Conservation (phyloP, 768 basidiomycete species). For the Suillus ampliporus region DNA sequence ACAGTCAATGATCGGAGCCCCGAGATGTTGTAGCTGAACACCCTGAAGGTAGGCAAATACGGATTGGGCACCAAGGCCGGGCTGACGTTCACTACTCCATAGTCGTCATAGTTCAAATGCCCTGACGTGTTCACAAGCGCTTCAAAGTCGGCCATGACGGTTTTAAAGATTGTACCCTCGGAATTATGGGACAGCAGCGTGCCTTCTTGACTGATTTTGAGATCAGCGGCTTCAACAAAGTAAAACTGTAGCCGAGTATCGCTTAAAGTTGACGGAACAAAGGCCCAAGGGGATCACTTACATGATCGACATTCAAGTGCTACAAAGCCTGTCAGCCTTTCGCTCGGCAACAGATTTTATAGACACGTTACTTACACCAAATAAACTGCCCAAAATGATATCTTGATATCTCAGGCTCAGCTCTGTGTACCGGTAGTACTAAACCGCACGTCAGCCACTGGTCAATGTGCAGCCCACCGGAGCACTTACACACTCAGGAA, state of each 20-base stretch:
- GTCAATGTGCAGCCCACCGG: background rate
- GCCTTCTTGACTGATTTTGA: constrained; percentile 39
- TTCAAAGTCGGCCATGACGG: constrained; percentile 67
- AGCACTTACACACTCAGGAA: constrained; percentile 78
- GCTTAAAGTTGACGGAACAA: constrained; percentile 8
- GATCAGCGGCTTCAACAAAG: constrained; percentile 58
- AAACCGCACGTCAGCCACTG: constrained; percentile 1
- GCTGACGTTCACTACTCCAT: constrained; percentile 77
- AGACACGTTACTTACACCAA: constrained; percentile 59
- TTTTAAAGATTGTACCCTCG: constrained; percentile 38
- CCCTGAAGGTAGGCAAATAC: constrained; percentile 79
- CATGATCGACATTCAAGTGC: constrained; percentile 89
- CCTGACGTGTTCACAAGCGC: constrained; percentile 59
- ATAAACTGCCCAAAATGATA: constrained; percentile 86
- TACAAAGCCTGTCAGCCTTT: constrained; percentile 33
- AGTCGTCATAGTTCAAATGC: constrained; percentile 63
- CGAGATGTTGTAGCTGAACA: constrained; percentile 83
- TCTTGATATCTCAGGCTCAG: constrained; percentile 85
- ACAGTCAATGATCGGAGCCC: constrained; percentile 26
- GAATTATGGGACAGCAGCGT: constrained; percentile 3
- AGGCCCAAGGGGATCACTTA: constrained; percentile 38
- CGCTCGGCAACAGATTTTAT: constrained; percentile 32
- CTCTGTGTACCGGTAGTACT: constrained; percentile 74
- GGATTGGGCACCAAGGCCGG: constrained; percentile 89
- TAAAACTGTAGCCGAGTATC: constrained; percentile 49